Conservation (phyloP, 768 basidiomycete genomes). For the Boletus huronensis region DNA sequence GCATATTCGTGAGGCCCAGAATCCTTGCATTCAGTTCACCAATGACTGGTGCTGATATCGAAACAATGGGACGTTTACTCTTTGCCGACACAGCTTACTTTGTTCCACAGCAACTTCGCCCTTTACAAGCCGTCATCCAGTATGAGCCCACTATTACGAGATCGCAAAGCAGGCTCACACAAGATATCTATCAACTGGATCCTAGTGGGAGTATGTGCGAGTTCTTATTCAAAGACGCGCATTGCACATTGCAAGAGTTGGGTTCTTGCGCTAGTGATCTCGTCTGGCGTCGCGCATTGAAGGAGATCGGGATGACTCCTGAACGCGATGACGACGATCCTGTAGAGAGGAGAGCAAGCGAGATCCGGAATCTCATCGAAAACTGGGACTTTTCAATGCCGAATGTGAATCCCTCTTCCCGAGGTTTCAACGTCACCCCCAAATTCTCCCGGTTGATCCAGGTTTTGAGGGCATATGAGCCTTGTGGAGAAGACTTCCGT, state of each 20-base stretch:
- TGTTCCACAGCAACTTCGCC: constrained; percentile 36
- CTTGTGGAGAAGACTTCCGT: constrained; percentile 56
- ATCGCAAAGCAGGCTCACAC: constrained; percentile 42
- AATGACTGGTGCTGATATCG: constrained; percentile 27
- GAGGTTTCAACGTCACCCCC: constrained; percentile 62
- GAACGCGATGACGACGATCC: constrained; percentile 36
- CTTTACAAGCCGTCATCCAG: constrained; percentile 50
- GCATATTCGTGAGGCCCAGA: constrained; percentile 37
- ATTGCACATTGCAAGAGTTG: constrained; percentile 47
- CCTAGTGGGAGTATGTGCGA: constrained; percentile 36
- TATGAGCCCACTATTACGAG: constrained; percentile 42
- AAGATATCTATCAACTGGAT: constrained; percentile 46
- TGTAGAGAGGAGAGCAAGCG: constrained; percentile 21
- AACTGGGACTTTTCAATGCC: constrained; percentile 66
- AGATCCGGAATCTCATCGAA: constrained; percentile 42
- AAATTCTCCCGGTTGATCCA: constrained; percentile 64
- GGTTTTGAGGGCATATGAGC: constrained; percentile 51
- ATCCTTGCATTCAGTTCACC: constrained; percentile 40
- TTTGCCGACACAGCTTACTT: constrained; percentile 39
- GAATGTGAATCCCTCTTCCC: constrained; percentile 52
- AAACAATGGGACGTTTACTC: constrained; percentile 39
- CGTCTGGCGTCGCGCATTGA: constrained; percentile 58
- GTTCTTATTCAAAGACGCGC: constrained; percentile 46
- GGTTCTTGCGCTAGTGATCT: constrained; percentile 70
- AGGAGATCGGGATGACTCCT: constrained; percentile 32